Evolutionary conservation across 139 green algal genomes (phyloP).

Genomic region (Coelastrella sp.): DNA sequence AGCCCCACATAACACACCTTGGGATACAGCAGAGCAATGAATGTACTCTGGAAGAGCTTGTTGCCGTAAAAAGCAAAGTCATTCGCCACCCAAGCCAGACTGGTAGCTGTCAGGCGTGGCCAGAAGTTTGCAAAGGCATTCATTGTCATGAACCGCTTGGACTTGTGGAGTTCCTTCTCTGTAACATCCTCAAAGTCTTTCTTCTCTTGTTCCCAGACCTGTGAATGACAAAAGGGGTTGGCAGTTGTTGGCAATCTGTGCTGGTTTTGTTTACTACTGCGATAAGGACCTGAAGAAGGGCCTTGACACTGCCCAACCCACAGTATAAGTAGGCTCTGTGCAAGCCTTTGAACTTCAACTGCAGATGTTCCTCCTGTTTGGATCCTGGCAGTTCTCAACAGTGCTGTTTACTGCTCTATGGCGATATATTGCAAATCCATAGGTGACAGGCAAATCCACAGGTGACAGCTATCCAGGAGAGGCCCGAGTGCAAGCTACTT

Average conservation of each 20-base stretch:
- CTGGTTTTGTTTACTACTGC: neutral
- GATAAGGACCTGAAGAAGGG: neutral
- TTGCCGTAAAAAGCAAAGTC: constrained; percentile 63
- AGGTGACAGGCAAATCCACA: no score
- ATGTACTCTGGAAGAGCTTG: constrained; percentile 79
- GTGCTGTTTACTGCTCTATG: no score
- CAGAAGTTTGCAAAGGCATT: constrained; percentile 33
- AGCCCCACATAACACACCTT: constrained; percentile 7
- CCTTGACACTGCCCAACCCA: no score
- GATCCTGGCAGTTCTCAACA: no score
- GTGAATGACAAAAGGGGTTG: neutral
- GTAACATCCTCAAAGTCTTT: constrained; percentile 51
- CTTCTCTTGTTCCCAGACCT: constrained; percentile 60
- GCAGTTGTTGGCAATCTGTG: neutral
- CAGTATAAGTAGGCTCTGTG: no score
- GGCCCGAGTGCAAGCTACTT: no score
- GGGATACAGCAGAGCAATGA: constrained; percentile 68
- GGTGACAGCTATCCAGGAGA: no score
- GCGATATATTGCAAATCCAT: no score
- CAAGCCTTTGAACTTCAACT: no score
- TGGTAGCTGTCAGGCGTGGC: constrained; percentile 30
- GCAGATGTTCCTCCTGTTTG: no score
- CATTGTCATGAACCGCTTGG: constrained; percentile 19
- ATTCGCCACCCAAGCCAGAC: constrained; percentile 37
- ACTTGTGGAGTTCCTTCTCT: constrained; percentile 20